Conservation (phyloP, 2,329 filamentous ascomycete species). For the Emergomyces pasteurianus region DNA sequence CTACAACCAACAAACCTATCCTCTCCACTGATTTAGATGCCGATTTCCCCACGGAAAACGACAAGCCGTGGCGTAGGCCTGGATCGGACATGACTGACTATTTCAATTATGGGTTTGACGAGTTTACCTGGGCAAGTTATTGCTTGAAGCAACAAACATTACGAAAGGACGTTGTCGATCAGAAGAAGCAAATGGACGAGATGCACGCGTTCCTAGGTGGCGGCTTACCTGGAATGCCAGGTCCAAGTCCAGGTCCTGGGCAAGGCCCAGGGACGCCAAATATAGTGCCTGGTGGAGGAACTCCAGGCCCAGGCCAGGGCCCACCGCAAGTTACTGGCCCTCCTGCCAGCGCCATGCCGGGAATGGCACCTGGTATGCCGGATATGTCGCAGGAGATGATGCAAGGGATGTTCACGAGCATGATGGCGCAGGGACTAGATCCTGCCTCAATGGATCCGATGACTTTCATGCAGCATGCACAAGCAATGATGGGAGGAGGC, state of each 20-base stretch:
- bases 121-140: slow-evolving; percentile 95
- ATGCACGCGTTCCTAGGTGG: slow-evolving; percentile 49
- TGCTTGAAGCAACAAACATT: slow-evolving; percentile 76
- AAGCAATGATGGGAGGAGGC: slow-evolving; percentile 37
- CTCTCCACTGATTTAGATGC: slow-evolving; percentile 67
- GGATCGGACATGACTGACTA: slow-evolving; percentile 93
- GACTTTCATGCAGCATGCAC: slow-evolving; percentile 42
- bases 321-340: slow-evolving; percentile 8
- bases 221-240: slow-evolving; percentile 24
- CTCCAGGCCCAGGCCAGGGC: slow-evolving; percentile 5
- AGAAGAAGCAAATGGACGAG: slow-evolving; percentile 57
- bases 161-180: slow-evolving; percentile 63
- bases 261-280: slow-evolving; percentile 2
- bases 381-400: slow-evolving; percentile 45
- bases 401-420: slow-evolving; percentile 46
- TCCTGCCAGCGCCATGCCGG: slow-evolving; percentile 19
- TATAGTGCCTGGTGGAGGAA: background rate
- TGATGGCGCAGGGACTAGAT: slow-evolving; percentile 43
- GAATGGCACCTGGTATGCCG: slow-evolving; percentile 35
- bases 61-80: slow-evolving; percentile 90
- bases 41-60: slow-evolving; percentile 56
- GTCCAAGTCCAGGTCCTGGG: slow-evolving; percentile 15
- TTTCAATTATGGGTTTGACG: slow-evolving; percentile 98
- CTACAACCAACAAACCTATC: slow-evolving; percentile 63
- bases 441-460: slow-evolving; percentile 42